Percentiles rank a stretch among this genome's conserved stretches.
phyloP scores from a whole-genome alignment of 1,284 basidiomycete species.

The Ceratobasidium sp. region DNA sequence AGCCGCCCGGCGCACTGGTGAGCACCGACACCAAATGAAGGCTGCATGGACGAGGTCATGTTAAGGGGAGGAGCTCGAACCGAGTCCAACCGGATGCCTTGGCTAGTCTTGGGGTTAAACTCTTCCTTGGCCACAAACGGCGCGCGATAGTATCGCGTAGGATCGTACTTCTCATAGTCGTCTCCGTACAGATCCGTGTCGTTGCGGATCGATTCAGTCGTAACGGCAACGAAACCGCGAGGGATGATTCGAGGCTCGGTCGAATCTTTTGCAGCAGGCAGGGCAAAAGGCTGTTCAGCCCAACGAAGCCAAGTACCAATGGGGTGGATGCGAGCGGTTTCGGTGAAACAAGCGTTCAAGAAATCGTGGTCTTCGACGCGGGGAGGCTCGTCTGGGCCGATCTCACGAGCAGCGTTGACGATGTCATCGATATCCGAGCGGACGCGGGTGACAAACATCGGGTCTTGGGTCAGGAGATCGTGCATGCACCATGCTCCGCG shows the following conservation, averaged over 20 bases:
- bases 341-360: constrained; percentile 12
- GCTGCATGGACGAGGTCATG: constrained; percentile 13
- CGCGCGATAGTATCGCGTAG: constrained; percentile 10
- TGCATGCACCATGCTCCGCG: constrained; percentile 14
- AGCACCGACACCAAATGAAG: constrained; percentile 11
- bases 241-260: constrained; percentile 1
- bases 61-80: constrained; percentile 12
- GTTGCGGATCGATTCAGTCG: constrained; percentile 15
- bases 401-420: not conserved
- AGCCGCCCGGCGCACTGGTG: constrained; percentile 12
- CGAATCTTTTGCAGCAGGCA: not conserved
- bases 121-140: constrained; percentile 16
- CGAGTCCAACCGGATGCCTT: not conserved
- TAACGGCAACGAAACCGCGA: constrained; percentile 7
- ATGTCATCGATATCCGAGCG: constrained; percentile 6
- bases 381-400: constrained; percentile 8
- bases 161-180: constrained; percentile 16
- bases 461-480: constrained; percentile 13
- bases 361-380: constrained; percentile 20
- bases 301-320: constrained; percentile 19
- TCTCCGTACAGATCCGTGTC: constrained; percentile 5
- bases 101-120: not conserved
- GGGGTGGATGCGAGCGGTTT: constrained; percentile 14
- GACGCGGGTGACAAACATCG: not conserved
- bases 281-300: constrained; percentile 15